These are phyloP conservation scores for Raddia distichophylla DNA, from an alignment of 176 grass and related monocot genomes.

Conservation along the genomic window DNA sequence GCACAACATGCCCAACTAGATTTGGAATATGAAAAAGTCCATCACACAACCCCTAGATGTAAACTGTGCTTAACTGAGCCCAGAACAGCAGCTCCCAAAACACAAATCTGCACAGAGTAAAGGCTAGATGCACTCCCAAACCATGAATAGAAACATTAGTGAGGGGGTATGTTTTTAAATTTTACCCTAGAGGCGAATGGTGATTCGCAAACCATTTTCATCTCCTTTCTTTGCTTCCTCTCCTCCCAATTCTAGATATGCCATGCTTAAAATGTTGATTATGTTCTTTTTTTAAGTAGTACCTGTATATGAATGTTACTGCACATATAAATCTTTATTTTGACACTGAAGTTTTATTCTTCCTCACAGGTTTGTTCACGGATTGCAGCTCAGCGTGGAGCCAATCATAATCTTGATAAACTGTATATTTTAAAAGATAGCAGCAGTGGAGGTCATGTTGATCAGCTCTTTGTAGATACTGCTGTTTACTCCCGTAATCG, in stretches of 20 bases:
- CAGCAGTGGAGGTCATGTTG: constrained; percentile 36
- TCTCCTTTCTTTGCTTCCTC: too few species aligned
- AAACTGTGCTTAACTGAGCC: too few species aligned
- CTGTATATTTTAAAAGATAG: constrained; percentile 77
- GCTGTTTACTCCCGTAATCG: constrained; percentile 94
- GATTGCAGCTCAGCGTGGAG: constrained; percentile 58
- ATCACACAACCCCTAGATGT: too few species aligned
- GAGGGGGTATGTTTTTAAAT: too few species aligned
- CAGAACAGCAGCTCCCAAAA: too few species aligned
- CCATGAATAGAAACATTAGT: too few species aligned
- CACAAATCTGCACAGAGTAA: too few species aligned
- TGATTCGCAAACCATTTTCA: too few species aligned
- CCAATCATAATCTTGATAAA: constrained; percentile 58
- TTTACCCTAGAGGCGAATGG: too few species aligned
- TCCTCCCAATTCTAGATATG: too few species aligned
- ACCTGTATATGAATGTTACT: not conserved
- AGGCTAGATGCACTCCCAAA: too few species aligned
- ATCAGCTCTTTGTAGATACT: constrained; percentile 78
- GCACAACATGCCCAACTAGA: not conserved
- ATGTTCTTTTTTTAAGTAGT: not conserved
- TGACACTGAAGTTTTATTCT: constrained; percentile 30
- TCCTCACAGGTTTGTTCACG: constrained; percentile 64
- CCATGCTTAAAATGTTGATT: not conserved
- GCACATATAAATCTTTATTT: constrained; percentile 23
- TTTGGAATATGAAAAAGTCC: not conserved